Evolutionary conservation across 371 early-diverging fungal species (phyloP), one percentile per base, ranked within the genome.

Genomic region (Mucor irregularis): DNA sequence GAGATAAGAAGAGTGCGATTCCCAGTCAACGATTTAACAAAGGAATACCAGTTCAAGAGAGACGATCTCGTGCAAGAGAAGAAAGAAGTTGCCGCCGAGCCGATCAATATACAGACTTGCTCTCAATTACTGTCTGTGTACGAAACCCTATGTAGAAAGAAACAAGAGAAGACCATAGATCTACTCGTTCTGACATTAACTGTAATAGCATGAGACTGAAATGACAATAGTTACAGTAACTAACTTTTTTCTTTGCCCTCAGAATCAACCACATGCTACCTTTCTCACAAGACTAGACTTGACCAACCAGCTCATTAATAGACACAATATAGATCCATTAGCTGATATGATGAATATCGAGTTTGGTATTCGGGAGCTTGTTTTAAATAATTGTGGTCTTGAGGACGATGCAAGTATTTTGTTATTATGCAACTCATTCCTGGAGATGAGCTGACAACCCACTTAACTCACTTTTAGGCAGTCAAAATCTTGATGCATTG

Each of bases 401-500:
- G 87, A 87, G 31, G 87, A 89, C 40, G 83, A 87, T 61, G 84
- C 85, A 72, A 48, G 1, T 16, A 21, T 24, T n/a, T n/a, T n/a
- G n/a, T n/a, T n/a, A 42, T 9, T 4, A 34, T 11, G 2, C 21
- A 9, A 42, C 9, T 24, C 19, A 39, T 39, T 19, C 21, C n/a
- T n/a, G n/a, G n/a, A n/a, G n/a, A n/a, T n/a, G n/a, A n/a, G n/a
- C n/a, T n/a, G n/a, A n/a, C n/a, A n/a, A n/a, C n/a, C n/a, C n/a
- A n/a, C n/a, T n/a, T n/a, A n/a, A n/a, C 22, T 19, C 24, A 30
- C 4, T 45, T 31, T 10, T 72, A 87, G 86, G 75, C 76, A 16
- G 50, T 89, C 49, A 87, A 86, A 63, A 68, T 80, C 28, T 34
- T 89, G 10, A 70, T 85, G 13, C 83, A 87, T 58, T 75, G 84